phyloP scores from a whole-genome alignment of 2,329 filamentous ascomycete species.

The Pestalotiopsis sp. region DNA sequence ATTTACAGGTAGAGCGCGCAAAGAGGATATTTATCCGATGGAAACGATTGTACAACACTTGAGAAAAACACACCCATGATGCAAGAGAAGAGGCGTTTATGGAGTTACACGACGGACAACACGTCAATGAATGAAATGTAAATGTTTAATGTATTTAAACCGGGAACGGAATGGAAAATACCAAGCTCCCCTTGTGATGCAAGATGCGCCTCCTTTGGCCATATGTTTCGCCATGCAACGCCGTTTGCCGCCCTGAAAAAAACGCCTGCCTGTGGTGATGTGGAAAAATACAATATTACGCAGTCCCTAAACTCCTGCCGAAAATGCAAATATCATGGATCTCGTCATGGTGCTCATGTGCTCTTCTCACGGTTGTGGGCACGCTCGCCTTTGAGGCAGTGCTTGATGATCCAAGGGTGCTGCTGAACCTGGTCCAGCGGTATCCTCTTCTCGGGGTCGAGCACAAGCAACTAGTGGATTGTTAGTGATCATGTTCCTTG shows the following conservation, averaged over 20 bases:
- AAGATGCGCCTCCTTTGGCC: slow-evolving; percentile 17
- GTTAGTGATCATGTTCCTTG: slow-evolving; percentile 17
- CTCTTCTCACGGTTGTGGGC: slow-evolving; percentile 52
- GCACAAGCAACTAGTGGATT: slow-evolving; percentile 72
- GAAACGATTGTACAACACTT: slow-evolving; percentile 12
- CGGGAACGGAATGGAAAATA: slow-evolving; percentile 16
- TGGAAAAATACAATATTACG: slow-evolving; percentile 18
- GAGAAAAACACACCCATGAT: not conserved
- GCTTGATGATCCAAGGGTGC: slow-evolving; percentile 97
- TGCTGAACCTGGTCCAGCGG: slow-evolving; percentile 84
- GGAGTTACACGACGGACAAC: not conserved
- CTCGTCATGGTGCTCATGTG: slow-evolving; percentile 16
- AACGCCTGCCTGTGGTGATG: slow-evolving; percentile 19
- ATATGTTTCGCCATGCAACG: not conserved
- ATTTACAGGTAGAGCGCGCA: slow-evolving; percentile 73
- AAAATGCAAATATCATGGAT: slow-evolving; percentile 21
- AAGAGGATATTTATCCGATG: no score
- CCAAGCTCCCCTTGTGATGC: slow-evolving; percentile 25
- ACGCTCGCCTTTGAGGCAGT: slow-evolving; percentile 73
- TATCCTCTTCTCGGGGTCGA: slow-evolving; percentile 93
- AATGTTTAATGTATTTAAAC: slow-evolving; percentile 12
- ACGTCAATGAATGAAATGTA: not conserved
- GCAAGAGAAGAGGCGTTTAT: slow-evolving; percentile 5
- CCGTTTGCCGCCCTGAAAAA: slow-evolving; percentile 1
- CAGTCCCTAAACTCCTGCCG: not conserved